A percentile compares a stretch with the other conserved stretches of the same genome.
phyloP scores from a whole-genome alignment of 2,329 filamentous ascomycete genomes.

The Stachybotrys echinatus region DNA sequence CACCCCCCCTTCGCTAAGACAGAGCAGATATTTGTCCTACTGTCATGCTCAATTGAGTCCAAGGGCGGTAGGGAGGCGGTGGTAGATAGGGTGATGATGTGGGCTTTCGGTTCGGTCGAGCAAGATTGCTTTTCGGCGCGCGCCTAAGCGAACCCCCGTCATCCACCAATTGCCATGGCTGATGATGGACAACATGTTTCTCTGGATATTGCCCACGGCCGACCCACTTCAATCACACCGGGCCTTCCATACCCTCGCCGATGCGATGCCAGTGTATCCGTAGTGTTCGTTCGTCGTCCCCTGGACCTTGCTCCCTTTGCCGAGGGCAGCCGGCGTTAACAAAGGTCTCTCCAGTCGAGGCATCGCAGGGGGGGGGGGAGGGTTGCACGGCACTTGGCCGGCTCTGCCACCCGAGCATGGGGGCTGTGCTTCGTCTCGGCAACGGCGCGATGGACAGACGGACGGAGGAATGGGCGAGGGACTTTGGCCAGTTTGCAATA shows the following conservation, averaged over 20 bases:
- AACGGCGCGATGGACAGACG: not conserved
- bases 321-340: not conserved
- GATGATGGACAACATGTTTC: too few relatives aligned
- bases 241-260: too few relatives aligned
- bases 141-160: not conserved
- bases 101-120: not conserved
- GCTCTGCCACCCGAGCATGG: not conserved
- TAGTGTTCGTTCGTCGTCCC: not conserved
- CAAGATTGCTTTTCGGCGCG: not conserved
- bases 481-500: too few relatives aligned
- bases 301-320: not conserved
- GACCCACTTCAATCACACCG: too few relatives aligned
- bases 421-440: not conserved
- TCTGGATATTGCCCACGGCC: too few relatives aligned
- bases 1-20: too few relatives aligned
- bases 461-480: not conserved
- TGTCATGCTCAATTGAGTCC: too few relatives aligned
- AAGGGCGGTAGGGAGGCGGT: too few relatives aligned
- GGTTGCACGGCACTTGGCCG: not conserved
- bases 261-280: too few relatives aligned
- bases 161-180: not conserved
- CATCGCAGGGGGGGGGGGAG: too few relatives aligned
- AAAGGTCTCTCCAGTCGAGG: not conserved
- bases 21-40: too few relatives aligned
- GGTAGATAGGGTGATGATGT: too few relatives aligned